Percentiles rank a stretch among this genome's conserved stretches.
Conservation (phyloP, 495 filamentous ascomycete genomes). For the Daldinia decipiens region DNA sequence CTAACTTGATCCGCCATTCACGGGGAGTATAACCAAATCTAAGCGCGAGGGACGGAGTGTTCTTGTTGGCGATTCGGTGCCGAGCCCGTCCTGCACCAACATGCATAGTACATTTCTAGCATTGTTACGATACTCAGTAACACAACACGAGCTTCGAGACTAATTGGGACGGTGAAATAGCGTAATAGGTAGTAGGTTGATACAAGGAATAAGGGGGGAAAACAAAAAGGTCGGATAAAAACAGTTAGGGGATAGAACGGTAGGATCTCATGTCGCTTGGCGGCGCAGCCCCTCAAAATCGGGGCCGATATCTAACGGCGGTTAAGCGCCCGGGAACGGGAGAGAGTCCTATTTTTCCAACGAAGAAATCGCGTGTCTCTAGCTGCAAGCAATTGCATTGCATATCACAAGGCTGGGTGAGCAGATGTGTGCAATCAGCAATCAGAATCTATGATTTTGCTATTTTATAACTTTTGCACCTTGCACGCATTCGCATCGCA, state of each 20-base stretch:
- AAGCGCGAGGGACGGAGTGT: slow-evolving; percentile 29
- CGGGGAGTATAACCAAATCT: slow-evolving; percentile 13
- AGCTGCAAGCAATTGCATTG: slow-evolving; percentile 32
- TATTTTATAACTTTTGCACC: slow-evolving; percentile 1
- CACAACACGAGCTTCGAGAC: slow-evolving; percentile 18
- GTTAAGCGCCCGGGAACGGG: slow-evolving; percentile 36
- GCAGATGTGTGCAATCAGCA: slow-evolving; percentile 9
- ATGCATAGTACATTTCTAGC: slow-evolving; percentile 31
- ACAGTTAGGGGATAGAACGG: slow-evolving; percentile 28
- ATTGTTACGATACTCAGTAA: slow-evolving; percentile 27
- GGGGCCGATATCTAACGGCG: slow-evolving; percentile 27
- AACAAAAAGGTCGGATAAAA: slow-evolving; percentile 35
- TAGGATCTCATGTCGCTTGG: slow-evolving; percentile 38
- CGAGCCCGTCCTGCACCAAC: slow-evolving; percentile 29
- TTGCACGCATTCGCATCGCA: slow-evolving; percentile 3
- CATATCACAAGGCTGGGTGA: slow-evolving; percentile 29
- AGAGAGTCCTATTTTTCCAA: slow-evolving; percentile 13
- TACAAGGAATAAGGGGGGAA: not conserved
- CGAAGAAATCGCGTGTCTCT: not conserved
- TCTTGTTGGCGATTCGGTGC: slow-evolving; percentile 32
- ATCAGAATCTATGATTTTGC: not conserved
- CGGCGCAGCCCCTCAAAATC: slow-evolving; percentile 33
- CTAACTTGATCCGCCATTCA: slow-evolving; percentile 42
- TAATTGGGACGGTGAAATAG: slow-evolving; percentile 27
- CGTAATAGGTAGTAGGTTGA: not conserved